Evolutionary conservation across 2,329 filamentous ascomycete species (phyloP).

Genomic region (Hymenoscyphus salicellus): DNA sequence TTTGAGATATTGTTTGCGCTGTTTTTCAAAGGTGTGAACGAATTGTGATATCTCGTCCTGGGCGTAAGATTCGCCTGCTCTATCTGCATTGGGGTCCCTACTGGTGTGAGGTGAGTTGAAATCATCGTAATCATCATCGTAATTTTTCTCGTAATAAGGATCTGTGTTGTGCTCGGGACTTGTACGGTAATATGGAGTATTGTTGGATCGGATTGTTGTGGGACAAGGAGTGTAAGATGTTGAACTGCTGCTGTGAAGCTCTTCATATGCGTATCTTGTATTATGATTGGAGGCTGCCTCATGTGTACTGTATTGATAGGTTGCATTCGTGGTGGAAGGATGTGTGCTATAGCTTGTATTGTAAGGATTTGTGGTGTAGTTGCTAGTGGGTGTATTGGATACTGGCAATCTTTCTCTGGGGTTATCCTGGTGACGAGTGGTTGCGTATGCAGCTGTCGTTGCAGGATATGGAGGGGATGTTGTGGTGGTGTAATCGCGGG

Average conservation of each 20-base stretch:
- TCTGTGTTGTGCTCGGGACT: neutral
- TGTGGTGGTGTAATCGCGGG: no score
- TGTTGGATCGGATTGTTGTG: neutral
- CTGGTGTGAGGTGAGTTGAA: neutral
- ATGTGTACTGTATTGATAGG: neutral
- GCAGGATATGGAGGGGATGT: no score
- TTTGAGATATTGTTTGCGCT: neutral
- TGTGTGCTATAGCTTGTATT: no score
- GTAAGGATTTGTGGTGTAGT: no score
- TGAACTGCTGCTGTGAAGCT: neutral
- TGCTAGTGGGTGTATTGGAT: no score
- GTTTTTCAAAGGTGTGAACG: neutral
- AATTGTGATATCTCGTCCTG: neutral
- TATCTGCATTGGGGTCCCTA: neutral
- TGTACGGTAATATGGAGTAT: neutral
- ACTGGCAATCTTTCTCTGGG: no score
- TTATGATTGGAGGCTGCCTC: neutral
- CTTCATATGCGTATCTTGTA: neutral
- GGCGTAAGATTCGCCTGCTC: neutral
- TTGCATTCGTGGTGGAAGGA: no score
- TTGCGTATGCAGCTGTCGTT: no score
- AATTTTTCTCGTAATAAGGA: neutral
- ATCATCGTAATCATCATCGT: neutral
- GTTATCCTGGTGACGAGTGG: no score
- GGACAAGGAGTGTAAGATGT: neutral